phyloP scores from a whole-genome alignment of 306 rosid species.

The Quercus dentata region DNA sequence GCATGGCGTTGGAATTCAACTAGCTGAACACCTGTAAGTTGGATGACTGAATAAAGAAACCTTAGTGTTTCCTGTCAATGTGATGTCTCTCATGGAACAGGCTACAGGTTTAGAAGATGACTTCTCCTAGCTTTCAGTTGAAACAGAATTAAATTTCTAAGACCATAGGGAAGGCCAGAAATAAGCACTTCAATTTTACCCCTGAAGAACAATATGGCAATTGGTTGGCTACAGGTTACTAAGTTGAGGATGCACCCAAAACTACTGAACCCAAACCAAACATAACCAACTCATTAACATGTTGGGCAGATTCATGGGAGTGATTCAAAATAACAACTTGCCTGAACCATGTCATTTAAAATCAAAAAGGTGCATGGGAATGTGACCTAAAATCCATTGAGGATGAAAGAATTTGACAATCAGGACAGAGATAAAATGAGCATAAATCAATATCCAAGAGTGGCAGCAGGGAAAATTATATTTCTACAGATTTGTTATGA shows the following conservation, averaged over 20 bases:
- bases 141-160: not conserved
- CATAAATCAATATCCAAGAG: not conserved
- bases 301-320: not conserved
- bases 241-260: not conserved
- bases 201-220: not conserved
- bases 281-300: not conserved
- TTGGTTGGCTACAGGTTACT: not conserved
- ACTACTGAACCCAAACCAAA: no score
- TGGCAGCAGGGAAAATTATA: not conserved
- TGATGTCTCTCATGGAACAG: not conserved
- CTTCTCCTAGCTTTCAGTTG: not conserved
- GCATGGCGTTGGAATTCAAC: no score
- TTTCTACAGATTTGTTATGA: not conserved
- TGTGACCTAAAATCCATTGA: not conserved
- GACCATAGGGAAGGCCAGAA: not conserved
- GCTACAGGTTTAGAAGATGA: not conserved
- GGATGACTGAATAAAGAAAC: no score
- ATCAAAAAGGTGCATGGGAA: not conserved
- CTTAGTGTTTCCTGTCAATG: no score
- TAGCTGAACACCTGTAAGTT: no score
- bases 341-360: no score
- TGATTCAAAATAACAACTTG: not conserved
- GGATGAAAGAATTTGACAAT: not conserved
- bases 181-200: not conserved
- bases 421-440: not conserved